Evolutionary conservation across 139 green algal genomes (phyloP).

Genomic region (Monoraphidium neglectum): DNA sequence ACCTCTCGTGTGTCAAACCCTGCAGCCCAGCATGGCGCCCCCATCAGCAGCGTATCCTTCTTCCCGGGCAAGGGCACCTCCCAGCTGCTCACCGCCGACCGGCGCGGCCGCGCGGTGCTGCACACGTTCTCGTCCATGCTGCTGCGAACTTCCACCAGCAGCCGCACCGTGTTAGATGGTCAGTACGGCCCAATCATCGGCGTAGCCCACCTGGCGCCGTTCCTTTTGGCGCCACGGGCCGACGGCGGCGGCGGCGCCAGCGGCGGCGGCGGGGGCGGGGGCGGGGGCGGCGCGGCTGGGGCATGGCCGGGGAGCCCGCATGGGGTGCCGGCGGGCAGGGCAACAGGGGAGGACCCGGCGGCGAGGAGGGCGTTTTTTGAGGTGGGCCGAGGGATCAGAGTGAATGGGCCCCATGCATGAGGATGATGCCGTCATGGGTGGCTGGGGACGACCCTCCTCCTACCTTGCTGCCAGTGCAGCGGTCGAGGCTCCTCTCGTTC

Average conservation of each 20-base stretch:
- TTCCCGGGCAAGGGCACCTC: slow-evolving; percentile 30
- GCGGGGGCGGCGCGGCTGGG: background rate
- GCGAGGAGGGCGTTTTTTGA: no score
- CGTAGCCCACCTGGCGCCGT: slow-evolving; percentile 49
- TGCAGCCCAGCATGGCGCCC: slow-evolving; percentile 27
- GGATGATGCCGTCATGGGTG: no score
- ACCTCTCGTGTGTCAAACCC: no score
- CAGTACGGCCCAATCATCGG: slow-evolving; percentile 17
- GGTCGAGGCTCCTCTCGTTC: no score
- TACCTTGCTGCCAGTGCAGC: no score
- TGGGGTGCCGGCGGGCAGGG: no score
- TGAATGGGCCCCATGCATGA: no score
- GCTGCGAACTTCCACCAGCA: slow-evolving; percentile 37
- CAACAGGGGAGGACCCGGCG: no score
- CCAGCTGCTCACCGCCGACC: slow-evolving; percentile 25
- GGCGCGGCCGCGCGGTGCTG: slow-evolving; percentile 29
- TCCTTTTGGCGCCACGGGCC: slow-evolving; percentile 2
- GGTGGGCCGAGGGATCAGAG: no score
- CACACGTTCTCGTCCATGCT: slow-evolving; percentile 36
- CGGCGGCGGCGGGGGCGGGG: background rate
- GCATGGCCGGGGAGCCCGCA: no score
- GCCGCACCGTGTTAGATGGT: slow-evolving; percentile 27
- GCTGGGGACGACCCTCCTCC: no score
- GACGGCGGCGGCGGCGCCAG: background rate
- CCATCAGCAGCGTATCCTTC: slow-evolving; percentile 46